Conservation (phyloP, 2,329 filamentous ascomycete genomes). For the Xylariaceae sp. region DNA sequence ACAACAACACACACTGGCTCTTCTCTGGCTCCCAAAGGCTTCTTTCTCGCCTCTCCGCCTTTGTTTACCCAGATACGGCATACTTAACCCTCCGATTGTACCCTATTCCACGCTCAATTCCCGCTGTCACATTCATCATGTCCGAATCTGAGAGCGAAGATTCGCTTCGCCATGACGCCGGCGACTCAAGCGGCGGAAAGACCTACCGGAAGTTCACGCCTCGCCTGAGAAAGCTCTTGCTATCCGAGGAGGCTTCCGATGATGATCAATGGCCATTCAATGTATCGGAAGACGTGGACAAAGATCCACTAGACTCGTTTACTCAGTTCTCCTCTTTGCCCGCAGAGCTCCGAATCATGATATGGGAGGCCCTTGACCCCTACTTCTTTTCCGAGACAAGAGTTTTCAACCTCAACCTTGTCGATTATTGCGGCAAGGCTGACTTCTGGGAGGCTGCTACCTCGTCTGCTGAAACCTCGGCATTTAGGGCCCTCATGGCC, state of each 20-base stretch:
- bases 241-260: slow-evolving; percentile 2
- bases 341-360: slow-evolving; percentile 31
- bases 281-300: background rate
- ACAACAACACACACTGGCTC: too few relatives aligned
- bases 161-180: too few relatives aligned
- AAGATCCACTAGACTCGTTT: slow-evolving; percentile 23
- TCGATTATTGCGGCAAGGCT: background rate
- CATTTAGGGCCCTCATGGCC: slow-evolving; percentile 30
- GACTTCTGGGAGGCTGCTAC: slow-evolving; percentile 19
- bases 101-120: too few relatives aligned
- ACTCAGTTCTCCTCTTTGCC: slow-evolving; percentile 34
- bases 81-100: too few relatives aligned
- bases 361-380: slow-evolving; percentile 35
- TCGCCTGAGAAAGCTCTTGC: too few relatives aligned
- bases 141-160: too few relatives aligned
- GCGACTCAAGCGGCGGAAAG: too few relatives aligned
- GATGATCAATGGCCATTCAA: background rate
- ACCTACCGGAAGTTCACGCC: too few relatives aligned
- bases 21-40: too few relatives aligned
- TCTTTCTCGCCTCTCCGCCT: too few relatives aligned
- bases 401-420: slow-evolving; percentile 19
- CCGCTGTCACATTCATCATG: too few relatives aligned
- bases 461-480: slow-evolving; percentile 29
- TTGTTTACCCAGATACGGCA: too few relatives aligned
- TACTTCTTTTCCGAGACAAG: slow-evolving; percentile 28